Conservation (phyloP, 768 basidiomycete species). For the Xerocomellus amylosporus region DNA sequence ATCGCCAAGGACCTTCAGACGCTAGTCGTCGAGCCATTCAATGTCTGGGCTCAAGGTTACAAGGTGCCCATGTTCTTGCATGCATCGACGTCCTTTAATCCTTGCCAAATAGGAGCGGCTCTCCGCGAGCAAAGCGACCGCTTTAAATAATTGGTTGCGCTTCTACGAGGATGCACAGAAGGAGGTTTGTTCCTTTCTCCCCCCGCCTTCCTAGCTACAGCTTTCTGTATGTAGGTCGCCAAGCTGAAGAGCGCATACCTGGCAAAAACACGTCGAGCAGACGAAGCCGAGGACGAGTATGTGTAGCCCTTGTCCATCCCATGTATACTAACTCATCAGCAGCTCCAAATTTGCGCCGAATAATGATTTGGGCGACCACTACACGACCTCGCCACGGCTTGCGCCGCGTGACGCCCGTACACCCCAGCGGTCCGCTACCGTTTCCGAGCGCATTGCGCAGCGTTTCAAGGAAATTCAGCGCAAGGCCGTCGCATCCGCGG, state of each 20-base stretch:
- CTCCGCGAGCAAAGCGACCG: constrained; percentile 50
- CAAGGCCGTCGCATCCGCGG: constrained; percentile 39
- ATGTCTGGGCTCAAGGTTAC: constrained; percentile 73
- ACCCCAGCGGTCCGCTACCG: constrained; percentile 68
- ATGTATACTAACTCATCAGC: constrained; percentile 12
- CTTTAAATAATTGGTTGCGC: constrained; percentile 65
- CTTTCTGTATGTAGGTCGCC: constrained; percentile 36
- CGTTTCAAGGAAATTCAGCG: constrained; percentile 80
- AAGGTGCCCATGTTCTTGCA: constrained; percentile 42
- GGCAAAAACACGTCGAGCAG: constrained; percentile 75
- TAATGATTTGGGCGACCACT: constrained; percentile 60
- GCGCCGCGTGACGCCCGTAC: constrained; percentile 53
- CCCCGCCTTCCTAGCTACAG: neutral
- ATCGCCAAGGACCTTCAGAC: constrained; percentile 74
- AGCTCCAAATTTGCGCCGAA: constrained; percentile 89
- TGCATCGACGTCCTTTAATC: constrained; percentile 13
- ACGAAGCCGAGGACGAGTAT: constrained; percentile 93
- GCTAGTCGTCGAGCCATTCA: constrained; percentile 78
- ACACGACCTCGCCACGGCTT: constrained; percentile 75
- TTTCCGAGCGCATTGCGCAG: constrained; percentile 83
- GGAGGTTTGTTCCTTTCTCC: constrained; percentile 45
- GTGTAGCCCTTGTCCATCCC: constrained; percentile 29
- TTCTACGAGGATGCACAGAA: constrained; percentile 67
- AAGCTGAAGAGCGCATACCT: constrained; percentile 78
- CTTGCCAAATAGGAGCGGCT: constrained; percentile 53